Conservation (phyloP, 305 asterid species). For the Solanum aculeatissimum region DNA sequence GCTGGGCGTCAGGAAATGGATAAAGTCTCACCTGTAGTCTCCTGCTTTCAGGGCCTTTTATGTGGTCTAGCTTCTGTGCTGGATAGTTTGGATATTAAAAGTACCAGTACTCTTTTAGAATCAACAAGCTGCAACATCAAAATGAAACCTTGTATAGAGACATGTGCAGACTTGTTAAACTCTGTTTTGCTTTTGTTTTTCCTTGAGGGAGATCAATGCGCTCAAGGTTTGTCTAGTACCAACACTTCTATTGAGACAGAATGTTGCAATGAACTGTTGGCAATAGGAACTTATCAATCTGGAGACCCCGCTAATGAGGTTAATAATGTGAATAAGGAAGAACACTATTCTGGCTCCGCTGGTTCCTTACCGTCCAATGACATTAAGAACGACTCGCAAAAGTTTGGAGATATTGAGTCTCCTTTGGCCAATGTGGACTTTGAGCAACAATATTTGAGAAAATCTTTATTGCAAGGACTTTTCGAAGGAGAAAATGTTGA, state of each 20-base stretch:
- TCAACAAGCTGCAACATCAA: conserved; percentile 27
- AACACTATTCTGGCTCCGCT: conserved; percentile 6
- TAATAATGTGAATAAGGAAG: conserved; percentile 22
- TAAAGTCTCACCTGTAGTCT: conserved; percentile 39
- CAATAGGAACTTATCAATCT: neutral
- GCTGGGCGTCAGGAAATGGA: conserved; percentile 29
- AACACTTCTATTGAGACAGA: neutral
- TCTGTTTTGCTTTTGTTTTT: conserved; percentile 30
- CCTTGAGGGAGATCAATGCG: conserved; percentile 33
- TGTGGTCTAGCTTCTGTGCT: conserved; percentile 57
- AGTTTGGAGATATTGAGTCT: conserved; percentile 30
- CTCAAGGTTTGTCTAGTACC: neutral
- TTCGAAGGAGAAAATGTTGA: conserved; percentile 53
- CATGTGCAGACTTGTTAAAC: conserved; percentile 29
- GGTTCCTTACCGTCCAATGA: conserved; percentile 9
- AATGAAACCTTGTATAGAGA: conserved; percentile 29
- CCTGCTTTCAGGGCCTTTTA: conserved; percentile 68
- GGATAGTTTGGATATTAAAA: conserved; percentile 17
- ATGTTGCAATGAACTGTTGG: neutral
- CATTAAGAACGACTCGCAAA: conserved; percentile 8
- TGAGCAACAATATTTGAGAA: conserved; percentile 32
- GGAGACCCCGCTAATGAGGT: conserved; percentile 4
- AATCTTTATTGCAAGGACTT: conserved; percentile 37
- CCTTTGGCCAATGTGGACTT: conserved; percentile 41
- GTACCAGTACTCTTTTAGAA: conserved; percentile 17